Evolutionary conservation across 805 yeast species (phyloP), one percentile per base, ranked within the genome.

Genomic region (Cyberlindnera nakhonratchasimensis): DNA sequence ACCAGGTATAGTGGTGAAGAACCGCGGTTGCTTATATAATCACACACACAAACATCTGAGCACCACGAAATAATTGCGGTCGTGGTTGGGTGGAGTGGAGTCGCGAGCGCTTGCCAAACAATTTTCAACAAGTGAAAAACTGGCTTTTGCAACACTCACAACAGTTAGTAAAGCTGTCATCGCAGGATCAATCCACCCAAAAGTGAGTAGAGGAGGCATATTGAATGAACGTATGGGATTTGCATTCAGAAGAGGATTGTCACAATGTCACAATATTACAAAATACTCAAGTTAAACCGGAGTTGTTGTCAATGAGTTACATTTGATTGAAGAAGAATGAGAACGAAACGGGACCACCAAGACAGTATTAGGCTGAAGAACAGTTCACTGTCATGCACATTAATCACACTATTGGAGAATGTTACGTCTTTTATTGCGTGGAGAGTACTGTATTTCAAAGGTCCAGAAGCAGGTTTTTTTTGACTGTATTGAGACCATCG

Each of bases 51-150:
- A 19, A 43, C 55, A 52, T 33, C 55, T 50, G 26, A 17, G 47
- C 55, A 52, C 44, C 48, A 34, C 28, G 17, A 8, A 7, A 18
- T n/a, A 22, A 13, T 5, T n/a, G 12, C 14, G 12, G 19, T 29
- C 8, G 20, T 23, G 23, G 23, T 18, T 13, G 22, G 29, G 13
- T 34, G 16, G 18, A 37, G 14, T 29, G 30, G 29, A 23, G 39
- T 42, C 40, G 39, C 46, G 41, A 20, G 28, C 38, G 33, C 26
- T 28, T 31, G 31, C 45, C 55, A 54, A 54, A 53, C 57, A 53
- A 44, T 55, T 55, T 55, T 52, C 49, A 40, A 36, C 46, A 55
- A 51, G 54, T 56, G 61, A 56, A 56, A 56, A 56, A 56, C 58
- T 54, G 53, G 52, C 40, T 24, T 37, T 28, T 24, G 25, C 41